These are phyloP conservation scores for Balamuthia mandrillaris DNA, from an alignment of 208 protist species.

Conservation along the genomic window DNA sequence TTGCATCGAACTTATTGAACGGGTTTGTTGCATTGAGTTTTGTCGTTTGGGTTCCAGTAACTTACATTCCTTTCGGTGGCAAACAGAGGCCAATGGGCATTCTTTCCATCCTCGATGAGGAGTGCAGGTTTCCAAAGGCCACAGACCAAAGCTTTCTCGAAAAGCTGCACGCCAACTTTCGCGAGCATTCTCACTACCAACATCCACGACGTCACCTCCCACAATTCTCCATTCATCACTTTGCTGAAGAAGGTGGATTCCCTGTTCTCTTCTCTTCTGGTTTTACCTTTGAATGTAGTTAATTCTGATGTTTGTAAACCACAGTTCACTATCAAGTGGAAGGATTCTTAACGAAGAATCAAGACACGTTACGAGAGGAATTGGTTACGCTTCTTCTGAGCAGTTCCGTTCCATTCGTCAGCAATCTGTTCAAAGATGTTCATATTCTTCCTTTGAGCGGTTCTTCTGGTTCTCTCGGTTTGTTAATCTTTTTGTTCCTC, in stretches of 20 bases:
- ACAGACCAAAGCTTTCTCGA: conserved; percentile 54
- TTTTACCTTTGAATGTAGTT: too few relatives aligned
- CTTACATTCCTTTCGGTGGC: background rate
- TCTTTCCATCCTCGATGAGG: conserved; percentile 64
- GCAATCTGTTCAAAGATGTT: background rate
- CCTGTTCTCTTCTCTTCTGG: conserved; percentile 21
- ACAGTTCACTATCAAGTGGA: conserved; percentile 69
- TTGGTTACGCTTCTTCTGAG: background rate
- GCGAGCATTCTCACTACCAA: conserved; percentile 35
- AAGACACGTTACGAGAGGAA: conserved; percentile 70
- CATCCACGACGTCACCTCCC: conserved; percentile 23
- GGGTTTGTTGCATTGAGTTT: conserved; percentile 22
- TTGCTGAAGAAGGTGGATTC: conserved; percentile 65
- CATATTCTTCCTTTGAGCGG: too few relatives aligned
- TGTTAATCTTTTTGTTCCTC: too few relatives aligned
- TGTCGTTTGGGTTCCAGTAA: background rate
- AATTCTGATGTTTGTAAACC: background rate
- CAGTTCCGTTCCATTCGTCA: background rate
- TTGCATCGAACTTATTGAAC: conserved; percentile 66
- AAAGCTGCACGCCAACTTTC: conserved; percentile 60
- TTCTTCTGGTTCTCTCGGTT: too few relatives aligned
- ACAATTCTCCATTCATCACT: conserved; percentile 69
- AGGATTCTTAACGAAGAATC: conserved; percentile 78
- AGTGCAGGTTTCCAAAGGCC: conserved; percentile 66
- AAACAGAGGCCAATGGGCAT: conserved; percentile 60